These are phyloP conservation scores for Kalanchoe fedtschenkoi DNA, from an alignment of 164 flowering plant genomes.

Conservation along the genomic window DNA sequence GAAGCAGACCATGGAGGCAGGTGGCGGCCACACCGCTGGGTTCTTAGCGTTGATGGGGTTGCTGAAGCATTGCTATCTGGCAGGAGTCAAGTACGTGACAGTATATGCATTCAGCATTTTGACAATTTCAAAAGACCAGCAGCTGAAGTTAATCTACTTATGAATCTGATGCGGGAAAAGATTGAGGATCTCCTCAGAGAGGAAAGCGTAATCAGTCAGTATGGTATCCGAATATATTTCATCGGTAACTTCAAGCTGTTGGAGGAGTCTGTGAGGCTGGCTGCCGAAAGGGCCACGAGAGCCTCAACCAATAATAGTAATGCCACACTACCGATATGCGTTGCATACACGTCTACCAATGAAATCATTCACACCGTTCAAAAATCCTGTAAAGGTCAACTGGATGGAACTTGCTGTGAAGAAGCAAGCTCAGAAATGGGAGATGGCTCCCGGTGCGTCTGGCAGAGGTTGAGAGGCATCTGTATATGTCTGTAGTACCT, in stretches of 20 bases:
- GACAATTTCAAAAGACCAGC: conserved; percentile 62
- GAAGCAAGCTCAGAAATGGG: conserved; percentile 1
- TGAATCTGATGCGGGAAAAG: conserved; percentile 58
- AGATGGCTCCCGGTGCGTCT: conserved; percentile 13
- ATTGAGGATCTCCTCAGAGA: conserved; percentile 38
- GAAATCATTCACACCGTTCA: conserved; percentile 56
- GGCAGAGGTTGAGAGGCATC: conserved; percentile 51
- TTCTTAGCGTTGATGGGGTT: conserved; percentile 31
- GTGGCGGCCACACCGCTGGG: conserved; percentile 35
- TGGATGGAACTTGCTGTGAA: conserved; percentile 9
- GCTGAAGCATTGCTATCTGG: conserved; percentile 49
- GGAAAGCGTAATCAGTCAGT: conserved; percentile 39
- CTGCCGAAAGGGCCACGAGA: conserved; percentile 50
- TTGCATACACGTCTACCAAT: conserved; percentile 58
- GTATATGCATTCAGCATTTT: conserved; percentile 72
- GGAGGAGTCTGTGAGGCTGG: conserved; percentile 32
- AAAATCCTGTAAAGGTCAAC: conserved; percentile 29
- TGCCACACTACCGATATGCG: conserved; percentile 34
- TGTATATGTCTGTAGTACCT: conserved; percentile 52
- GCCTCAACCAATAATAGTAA: conserved; percentile 39
- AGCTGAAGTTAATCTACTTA: conserved; percentile 40
- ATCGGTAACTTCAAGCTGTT: conserved; percentile 52
- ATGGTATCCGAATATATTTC: conserved; percentile 44
- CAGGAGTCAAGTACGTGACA: conserved; percentile 56
- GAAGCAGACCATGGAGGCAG: conserved; percentile 20